Evolutionary conservation across 2,329 filamentous ascomycete genomes (phyloP).

Genomic region (Colletotrichum melonis): DNA sequence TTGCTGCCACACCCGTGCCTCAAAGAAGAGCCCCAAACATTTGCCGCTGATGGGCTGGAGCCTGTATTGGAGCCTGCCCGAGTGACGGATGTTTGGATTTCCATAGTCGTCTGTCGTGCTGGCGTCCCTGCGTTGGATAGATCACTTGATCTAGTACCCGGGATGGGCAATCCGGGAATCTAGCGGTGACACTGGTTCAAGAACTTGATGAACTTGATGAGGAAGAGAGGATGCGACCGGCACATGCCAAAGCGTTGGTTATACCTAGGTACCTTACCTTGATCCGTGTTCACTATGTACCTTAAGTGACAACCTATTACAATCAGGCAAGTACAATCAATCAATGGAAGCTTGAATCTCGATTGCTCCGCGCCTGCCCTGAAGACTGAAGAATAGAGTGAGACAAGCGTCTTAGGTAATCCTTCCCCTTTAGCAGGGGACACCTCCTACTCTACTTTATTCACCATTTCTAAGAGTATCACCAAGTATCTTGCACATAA

Average conservation of each 20-base stretch:
- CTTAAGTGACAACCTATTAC: too few species aligned
- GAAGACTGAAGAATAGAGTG: not conserved
- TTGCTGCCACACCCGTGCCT: constrained; percentile 30
- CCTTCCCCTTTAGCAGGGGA: not conserved
- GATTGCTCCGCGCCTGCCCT: not conserved
- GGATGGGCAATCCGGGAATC: not conserved
- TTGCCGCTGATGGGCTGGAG: not conserved
- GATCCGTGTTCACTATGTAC: too few species aligned
- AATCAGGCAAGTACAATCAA: not conserved
- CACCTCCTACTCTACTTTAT: not conserved
- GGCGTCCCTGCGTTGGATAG: not conserved
- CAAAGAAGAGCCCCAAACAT: constrained; percentile 29
- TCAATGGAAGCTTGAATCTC: too few species aligned
- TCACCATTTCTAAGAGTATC: not conserved
- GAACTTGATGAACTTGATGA: not conserved
- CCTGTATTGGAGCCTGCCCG: too few species aligned
- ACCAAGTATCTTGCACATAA: not conserved
- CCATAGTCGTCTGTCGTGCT: not conserved
- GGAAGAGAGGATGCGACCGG: not conserved
- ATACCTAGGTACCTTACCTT: too few species aligned
- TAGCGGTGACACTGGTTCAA: not conserved
- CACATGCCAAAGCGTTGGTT: not conserved
- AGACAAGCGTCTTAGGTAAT: constrained; percentile 17
- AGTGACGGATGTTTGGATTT: constrained; percentile 10
- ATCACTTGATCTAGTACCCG: not conserved